Conservation (phyloP, 306 rosid genomes). For the Vachellia pachyceras region DNA sequence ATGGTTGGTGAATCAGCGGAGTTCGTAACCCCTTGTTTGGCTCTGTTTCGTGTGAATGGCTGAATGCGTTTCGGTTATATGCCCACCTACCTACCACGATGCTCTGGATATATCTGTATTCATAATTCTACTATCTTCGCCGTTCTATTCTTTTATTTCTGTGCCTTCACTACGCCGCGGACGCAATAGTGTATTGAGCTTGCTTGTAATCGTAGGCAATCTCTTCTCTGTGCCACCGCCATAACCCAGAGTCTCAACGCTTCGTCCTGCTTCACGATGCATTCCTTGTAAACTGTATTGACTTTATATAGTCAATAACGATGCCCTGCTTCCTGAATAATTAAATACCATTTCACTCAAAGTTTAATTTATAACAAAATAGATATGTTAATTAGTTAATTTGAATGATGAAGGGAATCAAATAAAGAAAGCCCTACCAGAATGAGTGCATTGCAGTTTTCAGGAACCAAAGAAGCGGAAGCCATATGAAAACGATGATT, state of each 20-base stretch:
- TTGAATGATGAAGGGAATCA: too few species aligned
- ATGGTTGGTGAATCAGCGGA: conserved; percentile 28
- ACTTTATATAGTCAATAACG: neutral
- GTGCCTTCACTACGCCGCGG: neutral
- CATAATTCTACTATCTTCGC: neutral
- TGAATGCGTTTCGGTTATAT: neutral
- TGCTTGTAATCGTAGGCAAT: neutral
- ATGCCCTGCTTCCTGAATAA: neutral
- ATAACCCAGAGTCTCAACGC: neutral
- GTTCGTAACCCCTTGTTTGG: neutral
- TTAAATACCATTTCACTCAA: too few species aligned
- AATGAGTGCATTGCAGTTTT: too few species aligned
- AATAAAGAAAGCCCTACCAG: too few species aligned
- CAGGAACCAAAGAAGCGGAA: too few species aligned
- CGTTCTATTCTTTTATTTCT: neutral
- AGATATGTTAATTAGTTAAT: too few species aligned
- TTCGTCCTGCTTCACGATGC: neutral
- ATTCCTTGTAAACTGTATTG: neutral
- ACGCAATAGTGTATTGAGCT: neutral
- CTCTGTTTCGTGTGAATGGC: neutral
- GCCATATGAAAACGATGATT: too few species aligned
- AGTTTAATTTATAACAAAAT: too few species aligned
- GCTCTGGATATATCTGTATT: neutral
- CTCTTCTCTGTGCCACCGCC: neutral
- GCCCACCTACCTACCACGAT: neutral